phyloP scores from a whole-genome alignment of 805 yeast species.

The Pichia cabralensis region DNA sequence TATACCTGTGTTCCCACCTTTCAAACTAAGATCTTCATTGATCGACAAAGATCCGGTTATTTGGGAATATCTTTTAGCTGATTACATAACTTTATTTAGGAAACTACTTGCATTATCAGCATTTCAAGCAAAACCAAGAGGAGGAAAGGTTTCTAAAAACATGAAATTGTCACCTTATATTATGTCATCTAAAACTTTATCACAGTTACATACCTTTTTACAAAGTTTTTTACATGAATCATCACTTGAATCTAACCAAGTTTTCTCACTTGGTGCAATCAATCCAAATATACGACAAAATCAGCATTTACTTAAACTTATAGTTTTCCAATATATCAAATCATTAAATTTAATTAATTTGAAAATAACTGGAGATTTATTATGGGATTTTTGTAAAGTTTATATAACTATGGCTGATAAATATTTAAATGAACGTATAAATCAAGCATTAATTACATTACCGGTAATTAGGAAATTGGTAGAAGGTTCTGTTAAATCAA shows the following conservation, averaged over 20 bases:
- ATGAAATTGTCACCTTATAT: constrained; percentile 14
- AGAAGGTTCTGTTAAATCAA: constrained; percentile 43
- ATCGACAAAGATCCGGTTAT: constrained; percentile 79
- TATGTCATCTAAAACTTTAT: constrained; percentile 44
- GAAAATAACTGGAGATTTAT: constrained; percentile 45
- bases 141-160: neutral
- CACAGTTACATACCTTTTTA: constrained; percentile 47
- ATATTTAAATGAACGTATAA: constrained; percentile 10
- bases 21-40: constrained; percentile 62
- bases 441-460: constrained; percentile 23
- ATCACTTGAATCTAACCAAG: constrained; percentile 47
- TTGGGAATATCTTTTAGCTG: constrained; percentile 65
- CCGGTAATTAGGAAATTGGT: constrained; percentile 40
- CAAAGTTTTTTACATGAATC: constrained; percentile 52
- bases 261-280: constrained; percentile 61
- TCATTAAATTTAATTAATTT: constrained; percentile 44
- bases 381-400: constrained; percentile 56
- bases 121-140: too few relatives aligned
- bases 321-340: constrained; percentile 42
- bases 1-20: constrained; percentile 50
- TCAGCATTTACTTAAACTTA: constrained; percentile 36
- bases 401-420: constrained; percentile 34
- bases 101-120: constrained; percentile 29
- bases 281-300: constrained; percentile 57
- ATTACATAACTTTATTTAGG: constrained; percentile 45